Conservation (phyloP, 805 yeast species). For the Komagataella pastoris region DNA sequence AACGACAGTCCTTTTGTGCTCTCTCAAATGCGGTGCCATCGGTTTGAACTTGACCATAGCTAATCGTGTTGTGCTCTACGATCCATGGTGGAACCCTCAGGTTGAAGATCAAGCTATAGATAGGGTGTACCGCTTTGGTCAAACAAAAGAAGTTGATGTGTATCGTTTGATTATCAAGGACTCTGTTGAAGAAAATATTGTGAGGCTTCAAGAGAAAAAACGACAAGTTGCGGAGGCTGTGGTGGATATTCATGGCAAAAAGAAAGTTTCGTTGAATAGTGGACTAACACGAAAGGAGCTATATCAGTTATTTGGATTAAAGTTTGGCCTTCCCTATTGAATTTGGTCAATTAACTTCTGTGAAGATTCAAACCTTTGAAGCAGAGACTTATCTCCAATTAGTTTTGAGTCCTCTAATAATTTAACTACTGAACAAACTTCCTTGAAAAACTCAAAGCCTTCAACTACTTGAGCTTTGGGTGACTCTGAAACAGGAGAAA, state of each 20-base stretch:
- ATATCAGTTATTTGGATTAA: conserved; percentile 6
- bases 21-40: conserved; percentile 28
- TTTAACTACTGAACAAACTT: conserved; percentile 11
- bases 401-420: conserved; percentile 7
- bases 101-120: conserved; percentile 37
- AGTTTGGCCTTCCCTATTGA: not conserved
- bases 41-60: conserved; percentile 30
- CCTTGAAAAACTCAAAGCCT: conserved; percentile 12
- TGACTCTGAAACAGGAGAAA: conserved; percentile 8
- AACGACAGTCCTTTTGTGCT: conserved; percentile 22
- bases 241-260: conserved; percentile 9
- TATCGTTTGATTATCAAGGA: conserved; percentile 23
- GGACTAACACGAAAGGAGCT: conserved; percentile 5
- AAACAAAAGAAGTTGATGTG: conserved; percentile 23
- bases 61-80: conserved; percentile 24
- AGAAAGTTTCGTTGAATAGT: not conserved
- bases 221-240: conserved; percentile 18
- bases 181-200: conserved; percentile 26
- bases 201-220: conserved; percentile 20
- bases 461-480: conserved; percentile 10
- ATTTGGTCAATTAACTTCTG: conserved; percentile 4
- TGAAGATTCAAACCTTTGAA: conserved; percentile 5
- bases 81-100: conserved; percentile 42
- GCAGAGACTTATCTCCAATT: conserved; percentile 5
- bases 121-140: conserved; percentile 36